Evolutionary conservation across 148 eudicot species (phyloP).

Genomic region (Limonium bicolor): DNA sequence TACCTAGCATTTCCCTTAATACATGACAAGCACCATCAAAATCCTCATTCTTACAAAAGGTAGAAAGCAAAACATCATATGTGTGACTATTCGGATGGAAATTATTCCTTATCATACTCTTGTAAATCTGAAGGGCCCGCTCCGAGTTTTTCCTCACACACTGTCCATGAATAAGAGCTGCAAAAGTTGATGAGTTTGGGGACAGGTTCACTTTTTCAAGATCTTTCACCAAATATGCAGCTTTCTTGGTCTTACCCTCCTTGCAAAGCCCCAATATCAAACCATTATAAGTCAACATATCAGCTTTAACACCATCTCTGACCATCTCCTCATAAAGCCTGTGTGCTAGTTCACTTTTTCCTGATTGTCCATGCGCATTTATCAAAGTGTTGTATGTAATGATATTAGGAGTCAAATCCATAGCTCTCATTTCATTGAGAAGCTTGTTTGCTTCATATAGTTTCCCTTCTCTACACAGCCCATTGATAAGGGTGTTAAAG

Average conservation of each 20-base stretch:
- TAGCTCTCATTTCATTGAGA: constrained; percentile 47
- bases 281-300: constrained; percentile 63
- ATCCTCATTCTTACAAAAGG: constrained; percentile 55
- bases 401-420: constrained; percentile 30
- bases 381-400: constrained; percentile 58
- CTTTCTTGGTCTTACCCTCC: constrained; percentile 65
- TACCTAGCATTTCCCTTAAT: constrained; percentile 46
- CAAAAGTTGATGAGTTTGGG: constrained; percentile 63
- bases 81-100: constrained; percentile 42
- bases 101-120: constrained; percentile 47
- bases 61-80: constrained; percentile 29
- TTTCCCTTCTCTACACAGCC: constrained; percentile 54
- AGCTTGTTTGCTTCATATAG: constrained; percentile 52
- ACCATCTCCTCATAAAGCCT: constrained; percentile 59
- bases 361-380: constrained; percentile 38
- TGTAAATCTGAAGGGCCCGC: constrained; percentile 58
- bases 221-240: constrained; percentile 55
- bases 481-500: constrained; percentile 58
- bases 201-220: constrained; percentile 39
- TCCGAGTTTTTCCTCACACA: constrained; percentile 60
- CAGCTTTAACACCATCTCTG: constrained; percentile 31
- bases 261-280: constrained; percentile 63
- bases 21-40: constrained; percentile 55
- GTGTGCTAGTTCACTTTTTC: constrained; percentile 29
- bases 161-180: constrained; percentile 76